phyloP scores from a whole-genome alignment of 2,329 filamentous ascomycete species.

The Aspergillus luchuensis region DNA sequence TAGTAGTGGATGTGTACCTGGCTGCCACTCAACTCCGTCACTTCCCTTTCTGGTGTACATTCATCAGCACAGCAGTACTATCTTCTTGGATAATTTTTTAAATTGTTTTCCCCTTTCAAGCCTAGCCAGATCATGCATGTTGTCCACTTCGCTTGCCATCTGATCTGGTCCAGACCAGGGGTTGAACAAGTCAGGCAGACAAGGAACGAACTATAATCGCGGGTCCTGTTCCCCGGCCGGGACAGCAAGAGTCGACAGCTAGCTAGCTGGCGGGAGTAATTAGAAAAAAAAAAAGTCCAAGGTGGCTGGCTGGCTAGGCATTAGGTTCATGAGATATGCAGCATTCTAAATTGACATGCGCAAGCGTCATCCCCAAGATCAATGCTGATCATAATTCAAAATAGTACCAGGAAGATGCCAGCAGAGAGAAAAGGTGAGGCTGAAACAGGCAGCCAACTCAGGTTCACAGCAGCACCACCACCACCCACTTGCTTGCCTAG shows the following conservation, averaged over 20 bases:
- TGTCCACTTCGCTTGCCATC: background rate
- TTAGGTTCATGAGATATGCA: conserved; percentile 20
- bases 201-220: background rate
- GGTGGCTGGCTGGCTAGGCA: conserved; percentile 5
- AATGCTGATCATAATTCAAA: conserved; percentile 17
- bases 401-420: conserved; percentile 11
- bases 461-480: background rate
- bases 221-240: background rate
- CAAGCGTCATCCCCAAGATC: conserved; percentile 16
- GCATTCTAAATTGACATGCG: conserved; percentile 13
- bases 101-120: too few species aligned
- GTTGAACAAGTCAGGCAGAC: conserved; percentile 4
- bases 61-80: too few species aligned
- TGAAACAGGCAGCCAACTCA: conserved; percentile 14
- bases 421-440: conserved; percentile 9
- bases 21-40: too few species aligned
- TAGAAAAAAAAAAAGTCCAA: background rate
- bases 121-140: background rate
- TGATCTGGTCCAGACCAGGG: conserved; percentile 11
- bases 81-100: too few species aligned
- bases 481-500: too few species aligned
- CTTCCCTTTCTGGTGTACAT: too few species aligned
- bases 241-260: background rate
- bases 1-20: too few species aligned
- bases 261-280: background rate